Evolutionary conservation across 2,329 filamentous ascomycete genomes (phyloP), one percentile per base, ranked within the genome.

Genomic region (Sporothrix sp.): DNA sequence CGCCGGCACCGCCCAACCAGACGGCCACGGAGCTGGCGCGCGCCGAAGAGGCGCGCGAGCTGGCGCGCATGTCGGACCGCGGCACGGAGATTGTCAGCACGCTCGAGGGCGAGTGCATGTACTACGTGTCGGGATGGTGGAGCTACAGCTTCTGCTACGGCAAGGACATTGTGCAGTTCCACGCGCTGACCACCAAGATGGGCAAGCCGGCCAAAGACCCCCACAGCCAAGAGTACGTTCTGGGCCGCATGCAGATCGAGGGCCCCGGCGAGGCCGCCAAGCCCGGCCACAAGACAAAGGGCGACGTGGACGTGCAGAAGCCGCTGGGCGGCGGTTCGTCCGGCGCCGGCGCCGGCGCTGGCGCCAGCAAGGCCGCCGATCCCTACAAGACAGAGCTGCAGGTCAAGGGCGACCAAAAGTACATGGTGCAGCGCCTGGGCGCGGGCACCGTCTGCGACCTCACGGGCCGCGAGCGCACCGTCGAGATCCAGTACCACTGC

Each of bases 101-200:
- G 23, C 83, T 96, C 66, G 78, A 90, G 48, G 85, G 82, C 3
- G 76, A 78, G 46, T 96, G 90, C 65, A 78, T 96, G 56, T 95
- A 91, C 70, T 79, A 74, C 57, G 71, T 89, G 57, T 85, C 82
- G 1, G 90, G 90, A 0, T 96, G 90, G 90, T 96, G 90, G 90
- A 93, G 85, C 62, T 96, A 96, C 68, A 85, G 84, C 59, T 95
- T 95, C 66, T 96, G 90, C 72, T 93, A 95, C 68, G 87, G 87
- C 62, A 77, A 83, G 55, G 81, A 91, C 56, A 83, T 96, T 55
- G 85, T 87, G 61, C 90, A 96, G 66, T 96, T 94, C 67, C 90
- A 96, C 65, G 87, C 88, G 39, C 70, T 91, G 53, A 78, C 87
- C 1, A 80, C 81, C 2, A 81, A 82, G 53, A 82, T 82, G 3